A percentile compares a stretch with the other conserved stretches of the same genome.
Evolutionary conservation across 179 eudicot genomes (phyloP).

Genomic region (Carnegiea gigantea): DNA sequence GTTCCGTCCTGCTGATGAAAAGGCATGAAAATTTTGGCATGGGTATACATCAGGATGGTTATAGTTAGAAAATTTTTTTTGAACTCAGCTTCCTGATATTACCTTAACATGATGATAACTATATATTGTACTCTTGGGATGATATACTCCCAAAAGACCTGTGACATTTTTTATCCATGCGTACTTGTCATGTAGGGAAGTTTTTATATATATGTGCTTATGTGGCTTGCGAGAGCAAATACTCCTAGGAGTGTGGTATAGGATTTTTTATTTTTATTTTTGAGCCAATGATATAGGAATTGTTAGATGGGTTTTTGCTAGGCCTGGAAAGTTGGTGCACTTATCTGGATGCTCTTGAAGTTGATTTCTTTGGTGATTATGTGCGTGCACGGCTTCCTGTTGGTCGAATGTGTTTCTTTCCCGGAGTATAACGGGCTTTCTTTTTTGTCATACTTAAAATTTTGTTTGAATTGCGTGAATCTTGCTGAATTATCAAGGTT

Average conservation of each 20-base stretch:
- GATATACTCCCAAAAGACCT: too few species aligned
- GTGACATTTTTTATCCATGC: too few species aligned
- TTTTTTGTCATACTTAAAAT: not conserved
- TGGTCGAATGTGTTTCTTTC: not conserved
- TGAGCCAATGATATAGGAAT: too few species aligned
- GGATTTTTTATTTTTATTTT: too few species aligned
- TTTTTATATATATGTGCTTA: too few species aligned
- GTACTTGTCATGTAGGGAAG: too few species aligned
- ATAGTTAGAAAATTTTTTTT: not conserved
- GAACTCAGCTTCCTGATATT: not conserved
- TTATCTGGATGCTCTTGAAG: not conserved
- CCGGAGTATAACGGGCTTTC: not conserved
- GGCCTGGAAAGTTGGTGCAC: not conserved
- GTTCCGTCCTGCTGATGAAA: not conserved
- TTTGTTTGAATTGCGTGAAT: too few species aligned
- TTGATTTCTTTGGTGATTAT: not conserved
- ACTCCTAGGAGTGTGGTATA: too few species aligned
- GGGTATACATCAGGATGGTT: not conserved
- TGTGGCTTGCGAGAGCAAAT: too few species aligned
- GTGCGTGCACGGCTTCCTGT: not conserved
- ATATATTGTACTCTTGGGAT: too few species aligned
- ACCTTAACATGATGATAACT: not conserved
- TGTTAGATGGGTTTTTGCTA: not conserved
- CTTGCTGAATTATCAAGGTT: too few species aligned
- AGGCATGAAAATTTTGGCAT: not conserved